Evolutionary conservation across 2,329 filamentous ascomycete genomes (phyloP).

Genomic region (Hymenoscyphus repandus): DNA sequence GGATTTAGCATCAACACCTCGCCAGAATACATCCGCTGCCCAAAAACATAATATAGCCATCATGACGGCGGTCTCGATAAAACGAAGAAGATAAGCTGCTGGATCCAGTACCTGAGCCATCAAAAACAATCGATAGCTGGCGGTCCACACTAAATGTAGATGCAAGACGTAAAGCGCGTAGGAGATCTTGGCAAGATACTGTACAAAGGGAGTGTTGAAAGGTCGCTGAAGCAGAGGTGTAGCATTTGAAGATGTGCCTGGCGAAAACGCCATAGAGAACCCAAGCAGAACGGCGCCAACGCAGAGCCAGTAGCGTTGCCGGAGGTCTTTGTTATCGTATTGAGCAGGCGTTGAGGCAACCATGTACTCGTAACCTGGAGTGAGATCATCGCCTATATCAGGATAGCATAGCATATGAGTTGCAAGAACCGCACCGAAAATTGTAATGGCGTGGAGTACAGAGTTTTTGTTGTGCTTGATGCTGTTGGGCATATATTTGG

Average conservation of each 20-base stretch:
- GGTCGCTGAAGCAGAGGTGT: constrained; percentile 32
- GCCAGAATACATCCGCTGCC: constrained; percentile 9
- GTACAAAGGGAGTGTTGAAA: constrained; percentile 42
- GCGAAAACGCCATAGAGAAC: constrained; percentile 20
- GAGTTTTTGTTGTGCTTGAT: not conserved
- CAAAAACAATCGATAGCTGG: constrained; percentile 11
- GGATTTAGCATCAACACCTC: constrained; percentile 1
- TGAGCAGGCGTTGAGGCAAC: not conserved
- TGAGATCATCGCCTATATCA: not conserved
- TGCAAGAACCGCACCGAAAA: not conserved
- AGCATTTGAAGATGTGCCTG: constrained; percentile 13
- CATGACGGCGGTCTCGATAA: not conserved
- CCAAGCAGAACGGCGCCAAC: constrained; percentile 15
- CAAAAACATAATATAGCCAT: not conserved
- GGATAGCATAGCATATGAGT: constrained; percentile 9
- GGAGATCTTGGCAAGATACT: constrained; percentile 50
- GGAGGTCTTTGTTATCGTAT: not conserved
- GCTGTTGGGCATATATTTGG: not conserved
- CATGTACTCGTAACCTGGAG: constrained; percentile 4
- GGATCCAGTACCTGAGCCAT: not conserved
- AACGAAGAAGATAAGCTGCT: not conserved
- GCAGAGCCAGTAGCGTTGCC: constrained; percentile 13
- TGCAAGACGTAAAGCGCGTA: constrained; percentile 54
- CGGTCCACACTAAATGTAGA: constrained; percentile 38
- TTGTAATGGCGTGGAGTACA: constrained; percentile 1